Conservation (phyloP, 768 basidiomycete genomes). For the Termitomyces sp. region DNA sequence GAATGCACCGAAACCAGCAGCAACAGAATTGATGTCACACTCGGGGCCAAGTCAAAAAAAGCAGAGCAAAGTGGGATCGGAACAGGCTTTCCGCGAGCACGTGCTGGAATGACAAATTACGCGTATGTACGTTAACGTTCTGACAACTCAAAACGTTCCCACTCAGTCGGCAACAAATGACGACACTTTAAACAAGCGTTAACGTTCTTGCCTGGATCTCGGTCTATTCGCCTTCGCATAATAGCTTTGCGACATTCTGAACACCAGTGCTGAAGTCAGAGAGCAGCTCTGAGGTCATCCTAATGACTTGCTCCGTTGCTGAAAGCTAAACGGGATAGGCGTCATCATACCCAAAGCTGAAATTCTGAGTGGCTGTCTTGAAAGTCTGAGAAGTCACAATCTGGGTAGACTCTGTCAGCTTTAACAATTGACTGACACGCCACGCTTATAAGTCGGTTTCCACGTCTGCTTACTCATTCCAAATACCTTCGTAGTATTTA, state of each 20-base stretch:
- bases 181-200: not conserved
- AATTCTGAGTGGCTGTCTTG: not conserved
- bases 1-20: too few relatives aligned
- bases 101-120: too few relatives aligned
- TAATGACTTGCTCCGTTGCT: not conserved
- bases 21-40: too few relatives aligned
- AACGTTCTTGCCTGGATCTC: not conserved
- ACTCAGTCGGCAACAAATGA: not conserved
- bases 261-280: not conserved
- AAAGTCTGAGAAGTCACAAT: too few relatives aligned
- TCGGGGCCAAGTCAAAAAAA: too few relatives aligned
- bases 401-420: not conserved
- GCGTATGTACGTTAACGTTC: too few relatives aligned
- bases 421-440: not conserved
- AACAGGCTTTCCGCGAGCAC: too few relatives aligned
- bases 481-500: not conserved
- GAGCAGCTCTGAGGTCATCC: not conserved
- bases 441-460: not conserved
- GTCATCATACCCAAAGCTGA: not conserved
- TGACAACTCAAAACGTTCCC: too few relatives aligned
- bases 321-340: not conserved
- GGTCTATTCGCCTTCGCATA: not conserved
- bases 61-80: too few relatives aligned
- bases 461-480: slow-evolving; percentile 1
- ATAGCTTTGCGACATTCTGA: not conserved